phyloP scores from a whole-genome alignment of 768 basidiomycete genomes.

The Hortiboletus flavorubellus region DNA sequence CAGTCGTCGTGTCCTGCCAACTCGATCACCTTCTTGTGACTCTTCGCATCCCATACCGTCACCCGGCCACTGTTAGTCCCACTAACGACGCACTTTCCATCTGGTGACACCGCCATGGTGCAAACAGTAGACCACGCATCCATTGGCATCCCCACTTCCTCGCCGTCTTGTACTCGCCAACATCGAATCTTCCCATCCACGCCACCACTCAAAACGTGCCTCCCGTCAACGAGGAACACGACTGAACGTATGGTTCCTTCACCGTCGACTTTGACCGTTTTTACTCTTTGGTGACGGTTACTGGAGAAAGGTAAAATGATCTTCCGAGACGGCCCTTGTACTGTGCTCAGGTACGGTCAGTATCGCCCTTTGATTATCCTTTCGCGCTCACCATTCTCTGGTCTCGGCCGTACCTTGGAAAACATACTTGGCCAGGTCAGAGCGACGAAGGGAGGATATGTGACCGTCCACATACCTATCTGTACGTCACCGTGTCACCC shows the following conservation, averaged over 20 bases:
- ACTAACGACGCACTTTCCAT: slow-evolving; percentile 1
- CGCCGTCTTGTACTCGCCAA: slow-evolving; percentile 2
- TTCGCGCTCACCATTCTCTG: background rate
- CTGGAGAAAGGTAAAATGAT: background rate
- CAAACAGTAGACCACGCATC: slow-evolving; percentile 7
- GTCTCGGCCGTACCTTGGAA: background rate
- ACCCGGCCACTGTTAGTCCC: slow-evolving; percentile 6
- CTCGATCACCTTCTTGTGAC: background rate
- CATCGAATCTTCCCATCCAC: slow-evolving; percentile 1
- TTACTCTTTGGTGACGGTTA: background rate
- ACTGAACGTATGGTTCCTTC: slow-evolving; percentile 3
- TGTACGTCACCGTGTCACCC: too few species aligned
- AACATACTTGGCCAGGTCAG: background rate
- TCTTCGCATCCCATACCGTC: slow-evolving; percentile 1
- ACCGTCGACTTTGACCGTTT: background rate
- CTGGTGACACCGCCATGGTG: slow-evolving; percentile 1
- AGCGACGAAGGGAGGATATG: too few species aligned
- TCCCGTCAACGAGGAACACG: slow-evolving; percentile 8
- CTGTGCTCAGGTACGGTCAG: background rate
- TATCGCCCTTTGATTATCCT: background rate
- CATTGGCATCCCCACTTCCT: slow-evolving; percentile 1
- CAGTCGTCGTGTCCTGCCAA: background rate
- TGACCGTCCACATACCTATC: too few species aligned
- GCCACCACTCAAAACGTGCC: slow-evolving; percentile 5
- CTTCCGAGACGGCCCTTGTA: background rate